Base-by-base conservation (phyloP, 2,329 filamentous ascomycete species). In the Ophiostoma pallidulum region DNA sequence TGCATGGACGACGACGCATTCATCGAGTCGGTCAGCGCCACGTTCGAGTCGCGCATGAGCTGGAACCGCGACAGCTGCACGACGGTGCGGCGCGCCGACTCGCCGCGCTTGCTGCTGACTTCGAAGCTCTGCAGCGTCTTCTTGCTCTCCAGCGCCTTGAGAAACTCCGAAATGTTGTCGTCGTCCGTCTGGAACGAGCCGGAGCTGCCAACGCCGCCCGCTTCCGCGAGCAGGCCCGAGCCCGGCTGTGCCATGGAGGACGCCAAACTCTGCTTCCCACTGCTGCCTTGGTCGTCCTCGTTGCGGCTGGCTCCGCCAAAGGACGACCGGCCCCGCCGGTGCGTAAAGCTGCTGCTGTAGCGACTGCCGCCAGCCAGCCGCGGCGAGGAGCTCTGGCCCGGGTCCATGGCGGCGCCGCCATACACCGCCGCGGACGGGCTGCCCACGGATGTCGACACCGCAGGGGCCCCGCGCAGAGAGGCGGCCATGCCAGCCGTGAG, bases 261-360 rank as follows among this genome's bases (percentile, higher is more conserved):
- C 0, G 82, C 76, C 5, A 84, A 65, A 57, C 84, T 89, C 52
- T 84, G 84, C 55, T 83, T 82, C n/a, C 84, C 85, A 60, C 90
- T 96, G 64, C 84, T 88, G 31, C 71, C 72, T 59, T 86, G 83
- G 57, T 89, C 85, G 52, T 89, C 84, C 45, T 87, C 84, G 1
- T 64, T 68, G 53, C 75, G 82, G 59, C 82, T 86, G 18, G 78
- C 74, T 18, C 84, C 84, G 28, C 85, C 83, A 48, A 84, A 84
- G 0, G 89, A 94, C 20, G 82, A 78, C 38, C 89, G 79, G 24
- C 78, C 83, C 47, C 86, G 80, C 39, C 92, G 80, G 61, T 95
- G 88, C 7, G 84, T 86, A 59, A 98, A 98, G 59, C 90, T 95
- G 64, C 91, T 97, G 64, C 88, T 94, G 62, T 94, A 97, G 40